A percentile compares a stretch with the other conserved stretches of the same genome.
Conservation (phyloP, 495 filamentous ascomycete genomes). For the Aspergillus asperescens region DNA sequence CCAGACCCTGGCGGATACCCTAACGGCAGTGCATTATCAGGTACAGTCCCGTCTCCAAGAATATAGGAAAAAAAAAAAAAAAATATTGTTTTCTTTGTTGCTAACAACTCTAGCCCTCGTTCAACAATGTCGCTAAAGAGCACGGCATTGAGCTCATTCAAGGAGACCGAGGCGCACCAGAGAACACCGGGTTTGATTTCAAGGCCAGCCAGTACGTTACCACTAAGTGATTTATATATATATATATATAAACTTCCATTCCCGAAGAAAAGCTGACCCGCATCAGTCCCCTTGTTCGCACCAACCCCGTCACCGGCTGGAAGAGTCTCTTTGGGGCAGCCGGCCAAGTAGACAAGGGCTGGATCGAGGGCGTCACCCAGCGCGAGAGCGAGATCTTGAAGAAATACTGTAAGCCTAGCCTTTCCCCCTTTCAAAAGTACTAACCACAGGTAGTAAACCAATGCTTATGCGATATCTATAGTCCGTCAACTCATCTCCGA, state of each 20-base stretch:
- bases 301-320: slow-evolving; percentile 11
- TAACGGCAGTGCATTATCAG: slow-evolving; percentile 3
- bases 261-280: no score
- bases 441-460: not conserved
- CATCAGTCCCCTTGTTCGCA: slow-evolving; percentile 3
- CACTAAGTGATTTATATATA: not conserved
- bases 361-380: slow-evolving; percentile 1
- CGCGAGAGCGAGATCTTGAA: slow-evolving; percentile 7
- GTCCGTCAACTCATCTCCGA: slow-evolving; percentile 7
- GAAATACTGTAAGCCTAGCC: not conserved
- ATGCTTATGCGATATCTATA: not conserved
- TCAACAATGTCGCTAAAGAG: slow-evolving; percentile 6
- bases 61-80: no score
- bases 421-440: not conserved
- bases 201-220: slow-evolving; percentile 3
- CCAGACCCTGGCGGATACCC: not conserved
- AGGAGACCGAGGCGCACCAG: not conserved
- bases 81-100: no score
- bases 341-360: not conserved
- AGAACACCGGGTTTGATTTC: slow-evolving; percentile 5
- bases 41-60: not conserved
- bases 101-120: not conserved
- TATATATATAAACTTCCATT: no score
- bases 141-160: not conserved
- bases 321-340: slow-evolving; percentile 7